Base-by-base conservation (phyloP, 305 asterid genomes). In the Fraxinus baroniana region DNA sequence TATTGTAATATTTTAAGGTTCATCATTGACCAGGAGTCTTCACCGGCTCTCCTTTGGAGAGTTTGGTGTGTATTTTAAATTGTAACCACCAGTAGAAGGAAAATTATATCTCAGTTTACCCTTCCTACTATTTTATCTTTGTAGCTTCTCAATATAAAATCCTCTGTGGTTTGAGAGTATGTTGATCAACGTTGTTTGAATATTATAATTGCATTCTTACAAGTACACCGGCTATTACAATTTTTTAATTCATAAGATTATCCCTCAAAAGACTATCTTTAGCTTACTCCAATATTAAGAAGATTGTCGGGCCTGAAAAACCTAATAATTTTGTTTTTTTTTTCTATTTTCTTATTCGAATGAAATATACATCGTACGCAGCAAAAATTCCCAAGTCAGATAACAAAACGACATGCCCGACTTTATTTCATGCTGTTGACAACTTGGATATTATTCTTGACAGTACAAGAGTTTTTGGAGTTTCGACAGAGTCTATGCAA, bases 401-500 rank as follows among this genome's bases (percentile, higher is more conserved):
- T 46, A 46, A 49, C 20, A 15, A 49, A 49, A 15, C 7, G 18
- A 49, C 1, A 71, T 60, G 26, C 82, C 44, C 20, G 62, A 35
- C 74, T 52, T 44, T 66, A 66, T 75, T 22, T 18, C 36, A 74
- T 12, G 36, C 12, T 22, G 78, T 80, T 76, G 77, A 37, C 12
- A 37, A 46, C 83, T 76, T 52, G 2, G 52, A 24, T 62, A 24
- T 82, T 80, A 79, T 70, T 79, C 18, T 78, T 75, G 73, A 79
- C 81, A 95, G 99, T 82, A 89, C 97, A 15, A 85, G 97, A 86
- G 99, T 95, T 68, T 95, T 95, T 74, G 99, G 99, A 64, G 99
- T 95, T 80, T 95, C 99, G 12, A 93, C 98, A 3, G 94, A 95
- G 79, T 95, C 97, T 3, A 95, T 95, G 99, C 99, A 95, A 86